Evolutionary conservation across 805 yeast genomes (phyloP), one percentile per base, ranked within the genome.

Genomic region (Lipomyces anomalus): DNA sequence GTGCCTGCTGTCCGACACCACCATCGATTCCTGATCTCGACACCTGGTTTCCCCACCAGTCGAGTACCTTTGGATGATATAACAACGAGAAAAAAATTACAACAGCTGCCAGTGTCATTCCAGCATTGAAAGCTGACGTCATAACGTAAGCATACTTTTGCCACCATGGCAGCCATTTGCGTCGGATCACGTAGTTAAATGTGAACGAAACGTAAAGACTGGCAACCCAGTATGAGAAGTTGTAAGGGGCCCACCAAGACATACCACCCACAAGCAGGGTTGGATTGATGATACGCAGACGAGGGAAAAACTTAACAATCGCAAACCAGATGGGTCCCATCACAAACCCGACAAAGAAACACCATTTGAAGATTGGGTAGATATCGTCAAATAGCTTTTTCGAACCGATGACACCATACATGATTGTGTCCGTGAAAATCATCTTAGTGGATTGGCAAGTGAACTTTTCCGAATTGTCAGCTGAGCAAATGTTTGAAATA

Each of bases 111-210:
- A 78, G 69, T 0, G 85, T 84, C 16, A 81, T 72, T 1, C 85
- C 86, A 5, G 81, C 73, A 36, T 80, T 80, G 18, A 82, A 62
- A 1, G 79, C 87, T 23, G 83, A 78, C 18, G 83, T 73, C 42
- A 82, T 64, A 3, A 80, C 73, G 59, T 79, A 80, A 60, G 80
- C 79, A 61, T 81, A 82, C 61, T 80, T 80, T 35, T 80, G 79
- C 87, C 87, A 82, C 88, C 87, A 82, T 38, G 70, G 64, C 39
- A 75, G 67, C 65, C 75, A 79, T 48, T 68, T 67, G 42, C 74
- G 68, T 50, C 76, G 77, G 46, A 82, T 64, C 55, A 70, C 68
- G 62, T 70, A 77, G 66, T 78, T 78, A 67, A 80, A 81, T 6
- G 35, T 34, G 22, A 34, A 23, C 17, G 48, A 35, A 5, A 22